These are phyloP conservation scores for Myochromella boudieri DNA, from an alignment of 768 basidiomycete genomes.

Conservation along the genomic window DNA sequence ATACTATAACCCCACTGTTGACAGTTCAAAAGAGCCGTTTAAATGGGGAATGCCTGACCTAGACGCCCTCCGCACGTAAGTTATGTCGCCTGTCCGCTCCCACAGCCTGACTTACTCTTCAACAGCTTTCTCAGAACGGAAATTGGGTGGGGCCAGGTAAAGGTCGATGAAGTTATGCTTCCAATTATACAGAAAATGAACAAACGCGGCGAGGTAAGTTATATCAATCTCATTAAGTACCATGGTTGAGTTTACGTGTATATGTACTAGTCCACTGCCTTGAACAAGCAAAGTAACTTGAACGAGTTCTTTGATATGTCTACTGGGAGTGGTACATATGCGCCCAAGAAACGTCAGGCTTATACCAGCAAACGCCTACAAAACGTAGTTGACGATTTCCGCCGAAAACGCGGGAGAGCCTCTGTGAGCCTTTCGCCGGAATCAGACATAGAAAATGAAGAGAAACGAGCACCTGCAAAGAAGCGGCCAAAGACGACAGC, in stretches of 20 bases:
- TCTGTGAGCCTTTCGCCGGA: constrained; percentile 20
- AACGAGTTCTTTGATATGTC: constrained; percentile 73
- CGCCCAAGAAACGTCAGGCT: constrained; percentile 77
- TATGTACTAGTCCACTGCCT: constrained; percentile 46
- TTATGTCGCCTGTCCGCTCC: constrained; percentile 15
- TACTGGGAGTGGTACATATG: constrained; percentile 65
- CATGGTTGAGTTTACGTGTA: constrained; percentile 4
- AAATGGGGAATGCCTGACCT: constrained; percentile 98
- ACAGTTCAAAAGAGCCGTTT: constrained; percentile 90
- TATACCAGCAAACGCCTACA: constrained; percentile 88
- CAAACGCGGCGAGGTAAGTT: constrained; percentile 67
- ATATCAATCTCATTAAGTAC: background rate
- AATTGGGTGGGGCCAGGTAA: constrained; percentile 75
- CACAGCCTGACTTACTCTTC: background rate
- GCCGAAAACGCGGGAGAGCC: constrained; percentile 50
- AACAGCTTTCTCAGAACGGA: constrained; percentile 72
- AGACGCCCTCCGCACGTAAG: constrained; percentile 80
- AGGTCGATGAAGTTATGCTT: constrained; percentile 88
- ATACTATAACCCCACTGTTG: constrained; percentile 89
- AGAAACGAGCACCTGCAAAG: constrained; percentile 24
- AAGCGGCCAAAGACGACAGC: constrained; percentile 25
- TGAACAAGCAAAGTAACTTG: constrained; percentile 78
- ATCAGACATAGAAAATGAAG: constrained; percentile 19
- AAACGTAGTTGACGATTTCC: constrained; percentile 79
- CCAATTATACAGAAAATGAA: constrained; percentile 91